Evolutionary conservation across 257 asterid genomes (phyloP), one percentile per base, ranked within the genome.

Genomic region (Capsicum baccatum): DNA sequence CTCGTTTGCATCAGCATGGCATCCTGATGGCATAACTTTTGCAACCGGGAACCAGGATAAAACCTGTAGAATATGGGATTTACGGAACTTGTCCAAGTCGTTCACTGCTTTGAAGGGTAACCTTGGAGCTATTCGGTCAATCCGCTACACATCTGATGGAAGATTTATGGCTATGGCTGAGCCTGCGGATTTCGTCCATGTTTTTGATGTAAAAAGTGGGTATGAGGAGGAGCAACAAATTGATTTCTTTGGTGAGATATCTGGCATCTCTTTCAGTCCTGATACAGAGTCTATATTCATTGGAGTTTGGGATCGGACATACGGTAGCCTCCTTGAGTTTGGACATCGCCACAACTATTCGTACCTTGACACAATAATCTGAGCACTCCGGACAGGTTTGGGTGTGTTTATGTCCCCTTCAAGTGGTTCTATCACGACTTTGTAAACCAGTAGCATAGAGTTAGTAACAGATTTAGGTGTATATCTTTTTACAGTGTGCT

Each of bases 21-120:
- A 91, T 86, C 99, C 99, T 16, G 89, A 87, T 13, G 97, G 99
- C 87, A 4, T 90, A 21, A 94, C 93, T 9, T 94, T 95, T 78
- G 97, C 99, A 9, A 95, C 97, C 4, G 99, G 99, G 63, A 95
- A 94, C 91, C 99, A 95, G 88, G 98, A 95, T 85, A 94, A 93
- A 79, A 94, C 96, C 37, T 93, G 99, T 86, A 89, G 95, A 71
- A 82, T 95, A 56, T 95, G 99, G 99, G 99, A 95, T 83, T 68
- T 90, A 35, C 88, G 97, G n/a, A 90, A 93, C 83, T 91, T 92
- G 57, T 91, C 97, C 73, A 83, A 86, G 62, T 93, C 98, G 0
- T 86, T 91, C 37, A 19, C 86, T 50, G 90, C 92, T 82, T 83
- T 95, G 87, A 95, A 90, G 89, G 96, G 98, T 58, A 94, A 93